Base-by-base conservation (phyloP, 2,329 filamentous ascomycete species). In the Orbilia quercus region DNA sequence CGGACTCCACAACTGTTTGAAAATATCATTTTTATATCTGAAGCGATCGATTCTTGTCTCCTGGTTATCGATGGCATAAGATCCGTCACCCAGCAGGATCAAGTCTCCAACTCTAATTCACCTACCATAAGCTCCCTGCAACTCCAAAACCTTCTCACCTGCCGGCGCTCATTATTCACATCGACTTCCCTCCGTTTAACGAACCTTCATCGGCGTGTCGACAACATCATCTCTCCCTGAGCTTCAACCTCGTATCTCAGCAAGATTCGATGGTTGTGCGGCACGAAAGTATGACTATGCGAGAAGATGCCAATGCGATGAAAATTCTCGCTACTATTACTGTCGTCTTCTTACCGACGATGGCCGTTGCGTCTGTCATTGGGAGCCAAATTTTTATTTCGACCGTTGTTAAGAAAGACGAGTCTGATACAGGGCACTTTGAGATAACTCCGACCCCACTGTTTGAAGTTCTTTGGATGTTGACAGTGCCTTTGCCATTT, bases 311-410 rank as follows among this genome's bases (percentile, higher is more conserved):
- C 20, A 79, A 77, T n/a, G 79, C 79, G 11, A 81, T 81, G 79
- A 80, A 79, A 54, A 78, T 81, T 4, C 80, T 82, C 28, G 79
- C 81, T 1, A 77, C 77, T 36, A 79, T 82, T 18, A 82, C 80
- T 4, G 78, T 82, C 64, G 58, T 82, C 4, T 82, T 82, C 67
- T 51, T 82, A 0, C 81, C 81, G 0, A 81, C 80, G 0, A 80
- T 79, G 1, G 79, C 77, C 0, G 80, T 82, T 6, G 80, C 81
- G 7, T 77, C 78, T 0, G 76, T 82, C 20, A 42, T 77, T 12
- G 76, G 77, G 4, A 76, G 75, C n/a, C 76, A 78, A 58, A 22
- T 54, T 6, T 67, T 60, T 25, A 14, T 60, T 2, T 34, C 53
- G n/a, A 40, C 5, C 7, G 3, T 23, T 16, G 47, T 51, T 11